Percentiles rank a stretch among this genome's conserved stretches.
Evolutionary conservation across 495 filamentous ascomycete genomes (phyloP).

Genomic region (Arthonia radiata): DNA sequence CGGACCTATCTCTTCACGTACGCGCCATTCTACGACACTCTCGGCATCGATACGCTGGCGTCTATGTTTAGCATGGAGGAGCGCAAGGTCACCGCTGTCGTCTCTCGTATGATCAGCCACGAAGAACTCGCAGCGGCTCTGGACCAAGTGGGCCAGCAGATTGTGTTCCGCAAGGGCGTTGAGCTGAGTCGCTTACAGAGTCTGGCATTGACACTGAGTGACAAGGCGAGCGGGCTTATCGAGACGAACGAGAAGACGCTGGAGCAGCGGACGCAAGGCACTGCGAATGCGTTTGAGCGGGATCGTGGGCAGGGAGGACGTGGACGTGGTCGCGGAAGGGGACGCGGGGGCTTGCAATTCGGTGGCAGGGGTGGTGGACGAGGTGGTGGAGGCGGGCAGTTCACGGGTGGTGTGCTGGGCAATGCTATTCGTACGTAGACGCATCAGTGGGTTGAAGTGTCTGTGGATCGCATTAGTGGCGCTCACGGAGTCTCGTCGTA

Average conservation of each 20-base stretch:
- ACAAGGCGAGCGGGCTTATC: slow-evolving; percentile 88
- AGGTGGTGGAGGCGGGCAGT: slow-evolving; percentile 20
- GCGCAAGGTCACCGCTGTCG: slow-evolving; percentile 75
- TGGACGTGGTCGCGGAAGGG: slow-evolving; percentile 35
- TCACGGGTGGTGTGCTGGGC: slow-evolving; percentile 37
- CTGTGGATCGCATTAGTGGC: no score
- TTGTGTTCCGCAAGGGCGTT: slow-evolving; percentile 98
- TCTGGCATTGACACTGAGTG: slow-evolving; percentile 72
- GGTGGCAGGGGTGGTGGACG: slow-evolving; percentile 32
- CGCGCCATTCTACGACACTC: slow-evolving; percentile 95
- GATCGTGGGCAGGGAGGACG: slow-evolving; percentile 54
- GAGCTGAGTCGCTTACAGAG: slow-evolving; percentile 91
- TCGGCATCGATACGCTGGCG: slow-evolving; percentile 60
- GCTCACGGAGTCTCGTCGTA: no score
- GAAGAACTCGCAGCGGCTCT: slow-evolving; percentile 89
- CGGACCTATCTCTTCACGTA: slow-evolving; percentile 99
- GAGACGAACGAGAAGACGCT: slow-evolving; percentile 92
- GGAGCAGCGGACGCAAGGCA: slow-evolving; percentile 89
- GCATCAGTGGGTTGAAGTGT: no score
- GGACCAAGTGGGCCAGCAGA: slow-evolving; percentile 89
- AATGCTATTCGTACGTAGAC: slow-evolving; percentile 38
- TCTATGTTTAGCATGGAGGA: slow-evolving; percentile 86
- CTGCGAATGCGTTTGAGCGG: slow-evolving; percentile 80
- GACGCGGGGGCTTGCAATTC: slow-evolving; percentile 16
- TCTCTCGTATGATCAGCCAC: slow-evolving; percentile 99